Evolutionary conservation across 2,329 filamentous ascomycete species (phyloP).

Genomic region (Aspergillus hortae): DNA sequence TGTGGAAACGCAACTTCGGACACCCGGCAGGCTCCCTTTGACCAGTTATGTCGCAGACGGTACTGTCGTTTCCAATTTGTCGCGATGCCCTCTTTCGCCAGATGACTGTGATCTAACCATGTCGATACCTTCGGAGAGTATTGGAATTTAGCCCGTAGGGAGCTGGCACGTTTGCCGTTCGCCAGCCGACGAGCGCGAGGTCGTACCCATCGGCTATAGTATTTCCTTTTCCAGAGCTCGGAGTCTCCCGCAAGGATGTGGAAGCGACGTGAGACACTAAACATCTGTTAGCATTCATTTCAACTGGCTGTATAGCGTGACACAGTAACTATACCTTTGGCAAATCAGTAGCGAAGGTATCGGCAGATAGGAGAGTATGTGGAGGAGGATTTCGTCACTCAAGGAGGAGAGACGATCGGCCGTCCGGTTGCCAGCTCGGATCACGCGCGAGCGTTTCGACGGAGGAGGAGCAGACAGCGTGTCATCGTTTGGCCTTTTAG

Average conservation of each 20-base stretch:
- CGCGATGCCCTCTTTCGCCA: conserved; percentile 48
- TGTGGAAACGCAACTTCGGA: conserved; percentile 68
- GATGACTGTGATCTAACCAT: conserved; percentile 60
- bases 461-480: conserved; percentile 17
- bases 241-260: conserved; percentile 70
- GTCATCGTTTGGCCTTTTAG: conserved; percentile 28
- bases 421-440: conserved; percentile 8
- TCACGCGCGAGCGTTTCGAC: conserved; percentile 45
- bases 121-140: conserved; percentile 56
- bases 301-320: not conserved
- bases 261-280: conserved; percentile 64
- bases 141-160: conserved; percentile 36
- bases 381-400: conserved; percentile 83
- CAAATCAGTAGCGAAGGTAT: conserved; percentile 64
- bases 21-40: conserved; percentile 73
- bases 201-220: conserved; percentile 81
- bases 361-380: conserved; percentile 75
- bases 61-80: conserved; percentile 88
- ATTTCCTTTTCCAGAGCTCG: conserved; percentile 86
- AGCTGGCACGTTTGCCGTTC: conserved; percentile 51
- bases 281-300: conserved; percentile 11
- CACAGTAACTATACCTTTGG: conserved; percentile 47
- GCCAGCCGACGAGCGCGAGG: conserved; percentile 75
- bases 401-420: conserved; percentile 66
- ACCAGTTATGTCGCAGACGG: conserved; percentile 87